Evolutionary conservation across 75 land plant species (phyloP).

Genomic region (Isoetes taiwanensis): DNA sequence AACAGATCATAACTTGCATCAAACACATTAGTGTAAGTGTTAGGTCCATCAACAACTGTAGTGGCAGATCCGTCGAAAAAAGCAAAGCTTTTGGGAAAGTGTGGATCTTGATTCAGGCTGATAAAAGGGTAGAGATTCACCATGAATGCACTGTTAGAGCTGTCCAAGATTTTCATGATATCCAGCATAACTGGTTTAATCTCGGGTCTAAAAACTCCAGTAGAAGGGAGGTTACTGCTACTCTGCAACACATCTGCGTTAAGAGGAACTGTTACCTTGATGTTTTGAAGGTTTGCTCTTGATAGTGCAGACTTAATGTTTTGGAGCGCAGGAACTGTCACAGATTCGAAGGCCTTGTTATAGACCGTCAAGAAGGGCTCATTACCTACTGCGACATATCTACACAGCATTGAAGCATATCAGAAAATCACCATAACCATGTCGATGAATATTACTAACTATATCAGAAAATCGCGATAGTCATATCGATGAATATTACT

Average conservation of each 20-base stretch:
- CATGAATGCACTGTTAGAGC: slow-evolving; percentile 33
- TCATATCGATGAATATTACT: too few relatives aligned
- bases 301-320: slow-evolving; percentile 50
- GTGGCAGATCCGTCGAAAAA: slow-evolving; percentile 33
- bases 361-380: slow-evolving; percentile 56
- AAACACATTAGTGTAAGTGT: slow-evolving; percentile 47
- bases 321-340: slow-evolving; percentile 41
- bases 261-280: slow-evolving; percentile 56
- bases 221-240: slow-evolving; percentile 33
- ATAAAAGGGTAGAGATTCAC: slow-evolving; percentile 72
- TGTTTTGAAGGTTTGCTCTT: slow-evolving; percentile 22
- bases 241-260: slow-evolving; percentile 49
- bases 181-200: slow-evolving; percentile 21
- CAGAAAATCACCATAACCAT: too few relatives aligned
- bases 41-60: slow-evolving; percentile 28
- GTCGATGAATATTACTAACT: too few relatives aligned
- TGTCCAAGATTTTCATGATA: slow-evolving; percentile 28
- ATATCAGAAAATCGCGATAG: too few relatives aligned
- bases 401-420: too few relatives aligned
- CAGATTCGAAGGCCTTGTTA: slow-evolving; percentile 30
- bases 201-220: slow-evolving; percentile 40
- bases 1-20: slow-evolving; percentile 60
- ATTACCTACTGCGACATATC: slow-evolving; percentile 74
- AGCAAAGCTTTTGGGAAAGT: slow-evolving; percentile 59
- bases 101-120: slow-evolving; percentile 37